Evolutionary conservation across 306 rosid genomes (phyloP).

Genomic region (Senna tora): DNA sequence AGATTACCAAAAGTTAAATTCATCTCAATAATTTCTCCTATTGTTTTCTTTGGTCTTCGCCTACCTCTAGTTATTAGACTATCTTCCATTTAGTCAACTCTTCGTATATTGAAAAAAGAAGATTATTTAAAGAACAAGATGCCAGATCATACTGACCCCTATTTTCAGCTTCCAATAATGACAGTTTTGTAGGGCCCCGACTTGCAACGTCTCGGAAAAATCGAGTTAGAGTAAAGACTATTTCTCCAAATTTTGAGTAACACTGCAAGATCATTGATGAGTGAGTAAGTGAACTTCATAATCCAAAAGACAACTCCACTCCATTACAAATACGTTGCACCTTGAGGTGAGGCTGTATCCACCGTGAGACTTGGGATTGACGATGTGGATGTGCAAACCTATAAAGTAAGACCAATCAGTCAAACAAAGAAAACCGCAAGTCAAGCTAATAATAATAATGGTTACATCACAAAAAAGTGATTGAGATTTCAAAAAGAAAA

Average conservation of each 20-base stretch:
- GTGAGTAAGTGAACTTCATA: slow-evolving; percentile 35
- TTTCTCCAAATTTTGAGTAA: slow-evolving; percentile 84
- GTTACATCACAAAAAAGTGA: slow-evolving; percentile 14
- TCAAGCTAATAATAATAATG: slow-evolving; percentile 12
- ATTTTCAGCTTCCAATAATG: slow-evolving; percentile 53
- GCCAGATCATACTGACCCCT: slow-evolving; percentile 53
- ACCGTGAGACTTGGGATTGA: slow-evolving; percentile 81
- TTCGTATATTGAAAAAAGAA: too few relatives aligned
- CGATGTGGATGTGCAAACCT: slow-evolving; percentile 86
- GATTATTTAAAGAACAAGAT: too few relatives aligned
- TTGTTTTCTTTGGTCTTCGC: too few relatives aligned
- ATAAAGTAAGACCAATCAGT: slow-evolving; percentile 34
- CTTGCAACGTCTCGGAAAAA: slow-evolving; percentile 78
- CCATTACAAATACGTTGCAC: slow-evolving; percentile 44
- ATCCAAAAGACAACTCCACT: slow-evolving; percentile 32
- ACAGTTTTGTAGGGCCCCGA: slow-evolving; percentile 59
- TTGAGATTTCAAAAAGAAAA: slow-evolving; percentile 3
- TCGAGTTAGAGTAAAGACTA: slow-evolving; percentile 77
- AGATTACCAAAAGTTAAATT: too few relatives aligned
- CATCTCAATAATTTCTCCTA: too few relatives aligned
- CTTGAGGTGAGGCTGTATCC: slow-evolving; percentile 98
- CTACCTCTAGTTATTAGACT: too few relatives aligned
- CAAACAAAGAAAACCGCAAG: slow-evolving; percentile 21
- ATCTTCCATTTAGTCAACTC: too few relatives aligned
- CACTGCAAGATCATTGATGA: slow-evolving; percentile 55